Evolutionary conservation across 352 stramenopile species (phyloP).

Genomic region (Globisporangium perplexum): DNA sequence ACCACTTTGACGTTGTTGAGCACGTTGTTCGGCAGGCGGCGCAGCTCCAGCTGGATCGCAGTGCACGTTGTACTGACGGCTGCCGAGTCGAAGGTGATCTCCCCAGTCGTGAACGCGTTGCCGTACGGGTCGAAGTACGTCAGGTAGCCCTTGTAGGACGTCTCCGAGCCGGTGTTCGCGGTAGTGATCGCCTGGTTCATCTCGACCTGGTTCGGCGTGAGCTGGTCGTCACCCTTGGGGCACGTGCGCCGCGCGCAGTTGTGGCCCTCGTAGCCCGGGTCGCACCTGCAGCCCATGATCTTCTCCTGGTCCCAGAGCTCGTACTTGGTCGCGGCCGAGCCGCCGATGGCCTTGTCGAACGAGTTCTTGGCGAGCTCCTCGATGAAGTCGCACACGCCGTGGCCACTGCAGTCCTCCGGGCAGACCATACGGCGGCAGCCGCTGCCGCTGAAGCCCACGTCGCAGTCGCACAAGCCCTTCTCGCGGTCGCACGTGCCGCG

Average conservation of each 20-base stretch:
- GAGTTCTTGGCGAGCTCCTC: constrained; percentile 38
- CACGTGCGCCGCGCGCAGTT: constrained; percentile 70
- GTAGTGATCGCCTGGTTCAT: constrained; percentile 45
- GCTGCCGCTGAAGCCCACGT: constrained; percentile 49
- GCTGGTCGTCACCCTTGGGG: constrained; percentile 76
- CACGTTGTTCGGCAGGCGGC: constrained; percentile 56
- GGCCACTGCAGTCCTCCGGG: constrained; percentile 37
- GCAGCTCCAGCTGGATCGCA: constrained; percentile 34
- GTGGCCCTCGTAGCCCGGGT: constrained; percentile 45
- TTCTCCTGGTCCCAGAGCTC: constrained; percentile 75
- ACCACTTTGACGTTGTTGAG: constrained; percentile 42
- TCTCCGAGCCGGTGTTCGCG: background rate
- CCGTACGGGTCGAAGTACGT: constrained; percentile 76
- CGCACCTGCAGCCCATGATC: constrained; percentile 59
- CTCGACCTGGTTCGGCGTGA: constrained; percentile 46
- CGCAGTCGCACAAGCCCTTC: constrained; percentile 66
- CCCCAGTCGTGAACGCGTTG: constrained; percentile 50
- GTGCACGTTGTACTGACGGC: constrained; percentile 14
- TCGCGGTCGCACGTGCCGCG: constrained; percentile 68
- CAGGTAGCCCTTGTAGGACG: constrained; percentile 25
- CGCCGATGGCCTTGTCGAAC: constrained; percentile 39
- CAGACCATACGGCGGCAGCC: constrained; percentile 53
- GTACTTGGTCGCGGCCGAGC: constrained; percentile 19
- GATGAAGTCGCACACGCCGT: constrained; percentile 48
- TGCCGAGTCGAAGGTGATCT: constrained; percentile 20